Evolutionary conservation across 208 protist species (phyloP).

Genomic region (Borovskyia barvae): DNA sequence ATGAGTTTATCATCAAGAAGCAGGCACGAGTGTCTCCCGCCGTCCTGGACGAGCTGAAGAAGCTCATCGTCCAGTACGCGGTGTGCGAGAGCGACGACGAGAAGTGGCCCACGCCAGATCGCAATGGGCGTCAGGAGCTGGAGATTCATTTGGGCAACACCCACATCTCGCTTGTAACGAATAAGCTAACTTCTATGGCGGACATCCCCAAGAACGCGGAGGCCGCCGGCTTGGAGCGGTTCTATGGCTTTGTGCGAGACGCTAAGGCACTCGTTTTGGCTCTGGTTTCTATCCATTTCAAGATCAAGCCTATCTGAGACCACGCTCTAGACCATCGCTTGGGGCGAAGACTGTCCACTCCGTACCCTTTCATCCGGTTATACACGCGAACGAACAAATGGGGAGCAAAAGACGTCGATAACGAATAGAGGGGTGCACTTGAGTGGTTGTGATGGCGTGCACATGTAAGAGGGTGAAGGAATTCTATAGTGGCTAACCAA

Average conservation of each 20-base stretch:
- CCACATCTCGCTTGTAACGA: constrained; percentile 86
- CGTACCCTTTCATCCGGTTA: not conserved
- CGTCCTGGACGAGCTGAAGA: constrained; percentile 77
- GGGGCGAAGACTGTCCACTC: not conserved
- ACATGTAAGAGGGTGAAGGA: no score
- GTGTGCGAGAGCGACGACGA: constrained; percentile 81
- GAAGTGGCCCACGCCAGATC: constrained; percentile 79
- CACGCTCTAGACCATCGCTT: not conserved
- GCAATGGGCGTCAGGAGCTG: constrained; percentile 86
- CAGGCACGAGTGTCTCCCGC: constrained; percentile 65
- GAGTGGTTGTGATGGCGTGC: no score
- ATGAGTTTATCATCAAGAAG: constrained; percentile 90
- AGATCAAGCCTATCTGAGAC: constrained; percentile 78
- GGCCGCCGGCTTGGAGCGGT: constrained; percentile 45
- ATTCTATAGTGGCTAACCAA: no score
- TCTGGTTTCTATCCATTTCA: constrained; percentile 86
- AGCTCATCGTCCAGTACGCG: constrained; percentile 54
- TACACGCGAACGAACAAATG: no score
- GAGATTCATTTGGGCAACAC: constrained; percentile 86
- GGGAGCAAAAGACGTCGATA: no score
- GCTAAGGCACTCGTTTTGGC: constrained; percentile 75
- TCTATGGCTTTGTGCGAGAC: constrained; percentile 86
- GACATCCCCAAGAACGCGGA: constrained; percentile 60
- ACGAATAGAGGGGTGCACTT: no score
- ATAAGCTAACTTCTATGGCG: constrained; percentile 79